Conservation (phyloP, 495 filamentous ascomycete species). For the Penicillium egyptiacum region DNA sequence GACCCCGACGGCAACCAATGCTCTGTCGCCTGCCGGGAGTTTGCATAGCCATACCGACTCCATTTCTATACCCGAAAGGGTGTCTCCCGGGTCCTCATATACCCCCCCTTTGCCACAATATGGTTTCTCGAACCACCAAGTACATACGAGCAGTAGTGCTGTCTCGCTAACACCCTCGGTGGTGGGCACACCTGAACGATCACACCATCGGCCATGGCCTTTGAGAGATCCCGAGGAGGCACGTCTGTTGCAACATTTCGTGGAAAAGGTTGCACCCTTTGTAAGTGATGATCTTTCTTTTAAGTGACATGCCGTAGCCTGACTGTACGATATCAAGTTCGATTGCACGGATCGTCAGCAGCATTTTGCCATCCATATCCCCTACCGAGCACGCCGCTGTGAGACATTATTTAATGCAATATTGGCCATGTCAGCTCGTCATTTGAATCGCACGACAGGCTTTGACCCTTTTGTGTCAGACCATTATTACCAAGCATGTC, state of each 20-base stretch:
- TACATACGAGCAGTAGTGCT: background rate
- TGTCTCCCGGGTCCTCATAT: background rate
- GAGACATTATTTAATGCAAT: slow-evolving; percentile 59
- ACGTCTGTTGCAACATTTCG: slow-evolving; percentile 24
- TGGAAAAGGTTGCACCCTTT: slow-evolving; percentile 26
- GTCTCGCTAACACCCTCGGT: background rate
- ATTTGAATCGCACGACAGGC: slow-evolving; percentile 49
- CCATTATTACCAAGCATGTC: slow-evolving; percentile 51
- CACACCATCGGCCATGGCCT: slow-evolving; percentile 18
- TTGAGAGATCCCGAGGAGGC: slow-evolving; percentile 27
- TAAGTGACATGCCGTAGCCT: background rate
- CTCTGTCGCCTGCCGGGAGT: background rate
- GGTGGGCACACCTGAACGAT: background rate
- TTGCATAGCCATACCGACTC: background rate
- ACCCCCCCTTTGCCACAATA: background rate
- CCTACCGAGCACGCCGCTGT: slow-evolving; percentile 47
- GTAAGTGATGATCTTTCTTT: slow-evolving; percentile 10
- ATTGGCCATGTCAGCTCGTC: slow-evolving; percentile 56
- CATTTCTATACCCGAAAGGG: background rate
- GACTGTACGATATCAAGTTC: slow-evolving; percentile 37
- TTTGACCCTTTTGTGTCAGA: slow-evolving; percentile 49
- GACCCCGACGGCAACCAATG: background rate
- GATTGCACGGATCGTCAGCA: slow-evolving; percentile 57
- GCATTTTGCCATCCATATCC: slow-evolving; percentile 56
- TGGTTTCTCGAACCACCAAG: background rate